Percentiles rank a stretch among this genome's conserved stretches.
Conservation (phyloP, 1,284 basidiomycete genomes). For the Peniophora sp. region DNA sequence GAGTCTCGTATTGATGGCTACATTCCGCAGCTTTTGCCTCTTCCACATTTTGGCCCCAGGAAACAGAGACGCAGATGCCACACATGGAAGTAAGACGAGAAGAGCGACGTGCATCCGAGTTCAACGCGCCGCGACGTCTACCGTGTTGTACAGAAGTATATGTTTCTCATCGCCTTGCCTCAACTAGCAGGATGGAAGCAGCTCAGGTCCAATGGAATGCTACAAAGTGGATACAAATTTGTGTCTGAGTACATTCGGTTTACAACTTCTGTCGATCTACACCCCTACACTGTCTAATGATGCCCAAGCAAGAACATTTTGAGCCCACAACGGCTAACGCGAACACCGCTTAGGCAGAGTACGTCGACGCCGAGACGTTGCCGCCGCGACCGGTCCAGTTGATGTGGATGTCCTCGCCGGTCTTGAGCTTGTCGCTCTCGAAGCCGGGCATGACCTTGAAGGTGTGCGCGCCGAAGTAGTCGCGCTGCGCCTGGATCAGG, state of each 20-base stretch:
- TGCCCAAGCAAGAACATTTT: no score
- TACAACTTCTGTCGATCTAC: no score
- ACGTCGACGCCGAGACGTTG: constrained; percentile 87
- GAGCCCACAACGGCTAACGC: not conserved
- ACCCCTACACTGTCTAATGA: no score
- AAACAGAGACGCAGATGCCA: constrained; percentile 27
- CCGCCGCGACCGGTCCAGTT: constrained; percentile 95
- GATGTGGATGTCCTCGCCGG: constrained; percentile 83
- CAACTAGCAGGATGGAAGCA: no score
- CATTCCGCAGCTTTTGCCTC: not conserved
- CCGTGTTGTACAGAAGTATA: no score
- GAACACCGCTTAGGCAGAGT: constrained; percentile 64
- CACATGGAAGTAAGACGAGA: constrained; percentile 34
- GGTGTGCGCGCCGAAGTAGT: constrained; percentile 92
- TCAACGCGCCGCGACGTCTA: no score
- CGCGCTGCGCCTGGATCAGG: constrained; percentile 92
- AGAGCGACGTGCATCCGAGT: not conserved
- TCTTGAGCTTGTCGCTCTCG: constrained; percentile 76
- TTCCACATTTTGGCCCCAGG: constrained; percentile 4
- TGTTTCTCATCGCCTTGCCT: no score
- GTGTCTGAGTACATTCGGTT: no score
- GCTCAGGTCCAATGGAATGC: no score
- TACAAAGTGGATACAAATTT: no score
- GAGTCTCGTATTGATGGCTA: not conserved
- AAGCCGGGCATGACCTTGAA: constrained; percentile 88